Evolutionary conservation across 78 protist genomes (phyloP), one percentile per base, ranked within the genome.

Genomic region (Protostelium mycophagum): DNA sequence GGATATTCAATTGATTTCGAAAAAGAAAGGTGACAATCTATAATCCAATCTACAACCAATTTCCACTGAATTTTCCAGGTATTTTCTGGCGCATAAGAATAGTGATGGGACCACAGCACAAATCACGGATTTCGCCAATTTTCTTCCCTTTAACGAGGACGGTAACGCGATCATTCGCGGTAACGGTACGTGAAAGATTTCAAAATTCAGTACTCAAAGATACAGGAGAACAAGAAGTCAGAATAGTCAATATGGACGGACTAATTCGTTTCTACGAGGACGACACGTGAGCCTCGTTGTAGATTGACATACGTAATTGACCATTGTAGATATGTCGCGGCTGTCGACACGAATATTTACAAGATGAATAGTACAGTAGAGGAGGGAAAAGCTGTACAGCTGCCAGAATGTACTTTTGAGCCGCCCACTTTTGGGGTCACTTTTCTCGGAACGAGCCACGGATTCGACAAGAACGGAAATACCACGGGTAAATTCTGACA

Each of bases 351-450:
- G 73, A 51, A 51, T 16, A 51, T 51, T 16, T 51, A 51, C 73
- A 5, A 51, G 16, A 25, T 16, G 73, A 51, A 16, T 25, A 16
- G 73, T 25, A 5, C 5, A 25, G 31, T 25, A 16, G 16, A 16
- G 31, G 73, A 51, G 73, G 16, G 16, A 16, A 51, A 51, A 51
- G 73, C 5, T 25, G 73, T 51, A 5, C 73, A 51, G 73, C 73
- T 51, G 5, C 73, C 73, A 5, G 73, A 51, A 51, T 51, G 73
- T 28, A 93, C 83, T 34, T 91, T 95, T 35, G 83, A 31, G 38
- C 93, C 95, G 36, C 97, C 97, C n/a, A 73, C 63, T n/a, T 93
- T 95, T 0, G 97, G 96, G 35, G 38, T 95, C 16, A 93, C 97
- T 23, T 88, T 95, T 63, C 85, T 95, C 25, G 97, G 97, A 35